Evolutionary conservation across 1,284 basidiomycete genomes (phyloP).

Genomic region (Schizophyllum commune): DNA sequence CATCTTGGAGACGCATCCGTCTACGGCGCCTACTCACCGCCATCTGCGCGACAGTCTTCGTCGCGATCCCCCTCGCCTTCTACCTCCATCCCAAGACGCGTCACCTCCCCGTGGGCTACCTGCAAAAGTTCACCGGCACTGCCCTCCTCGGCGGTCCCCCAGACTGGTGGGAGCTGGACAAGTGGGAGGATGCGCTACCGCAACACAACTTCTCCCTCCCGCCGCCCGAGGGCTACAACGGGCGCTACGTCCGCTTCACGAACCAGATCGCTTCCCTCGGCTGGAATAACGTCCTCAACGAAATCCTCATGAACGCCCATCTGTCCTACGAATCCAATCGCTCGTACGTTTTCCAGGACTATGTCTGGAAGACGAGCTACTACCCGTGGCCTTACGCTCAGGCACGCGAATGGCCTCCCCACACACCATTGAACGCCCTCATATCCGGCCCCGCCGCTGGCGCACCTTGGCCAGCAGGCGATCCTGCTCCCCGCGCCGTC

Average conservation of each 20-base stretch:
- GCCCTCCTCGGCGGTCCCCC: background rate
- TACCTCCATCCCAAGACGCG: background rate
- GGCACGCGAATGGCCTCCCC: conserved; percentile 17
- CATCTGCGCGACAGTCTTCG: background rate
- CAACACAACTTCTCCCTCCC: conserved; percentile 26
- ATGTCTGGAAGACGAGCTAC: conserved; percentile 27
- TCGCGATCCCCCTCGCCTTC: background rate
- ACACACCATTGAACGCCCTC: conserved; percentile 28
- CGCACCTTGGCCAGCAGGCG: conserved; percentile 20
- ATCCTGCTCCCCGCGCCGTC: conserved; percentile 25
- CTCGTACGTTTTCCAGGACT: conserved; percentile 33
- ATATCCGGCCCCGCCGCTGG: conserved; percentile 30
- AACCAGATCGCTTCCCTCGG: conserved; percentile 48
- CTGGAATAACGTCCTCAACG: conserved; percentile 49
- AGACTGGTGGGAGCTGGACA: background rate
- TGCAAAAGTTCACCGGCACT: conserved; percentile 6
- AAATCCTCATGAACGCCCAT: conserved; percentile 32
- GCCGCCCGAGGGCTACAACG: conserved; percentile 7
- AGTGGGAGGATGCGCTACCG: conserved; percentile 22
- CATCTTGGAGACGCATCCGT: background rate
- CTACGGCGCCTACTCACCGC: background rate
- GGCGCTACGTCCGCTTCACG: conserved; percentile 37
- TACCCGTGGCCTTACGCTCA: conserved; percentile 24
- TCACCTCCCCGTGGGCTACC: background rate
- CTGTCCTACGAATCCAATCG: conserved; percentile 30